These are phyloP conservation scores for Pythium periplocum DNA, from an alignment of 352 stramenopile species.

Conservation along the genomic window DNA sequence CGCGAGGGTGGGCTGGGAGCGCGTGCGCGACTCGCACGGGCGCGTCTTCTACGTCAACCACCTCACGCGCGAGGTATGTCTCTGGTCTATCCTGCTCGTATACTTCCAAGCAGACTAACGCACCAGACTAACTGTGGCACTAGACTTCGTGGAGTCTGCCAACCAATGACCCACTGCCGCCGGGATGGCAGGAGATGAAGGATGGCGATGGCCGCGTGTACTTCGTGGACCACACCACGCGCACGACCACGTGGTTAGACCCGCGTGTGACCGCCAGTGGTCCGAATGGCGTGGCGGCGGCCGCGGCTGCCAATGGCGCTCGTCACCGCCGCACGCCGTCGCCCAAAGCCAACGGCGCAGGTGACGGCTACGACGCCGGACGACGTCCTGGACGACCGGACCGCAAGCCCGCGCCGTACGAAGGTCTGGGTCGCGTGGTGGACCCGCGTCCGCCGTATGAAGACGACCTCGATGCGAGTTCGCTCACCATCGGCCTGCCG, in stretches of 20 bases:
- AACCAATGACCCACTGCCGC: constrained; percentile 54
- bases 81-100: constrained; percentile 1
- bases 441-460: neutral
- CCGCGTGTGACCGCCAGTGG: constrained; percentile 37
- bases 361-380: too few relatives aligned
- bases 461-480: neutral
- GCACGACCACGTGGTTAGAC: constrained; percentile 77
- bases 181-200: constrained; percentile 77
- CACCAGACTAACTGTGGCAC: neutral
- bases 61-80: constrained; percentile 60
- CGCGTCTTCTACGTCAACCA: constrained; percentile 88
- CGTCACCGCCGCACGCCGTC: neutral
- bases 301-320: neutral
- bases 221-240: constrained; percentile 79
- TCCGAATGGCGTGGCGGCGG: constrained; percentile 1
- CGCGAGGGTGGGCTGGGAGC: constrained; percentile 41
- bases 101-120: neutral
- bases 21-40: constrained; percentile 73
- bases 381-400: neutral
- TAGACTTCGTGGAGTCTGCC: constrained; percentile 82
- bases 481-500: constrained; percentile 16
- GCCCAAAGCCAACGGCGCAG: too few relatives aligned
- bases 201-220: constrained; percentile 71
- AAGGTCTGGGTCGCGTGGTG: constrained; percentile 11
- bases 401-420: constrained; percentile 3